A percentile compares a stretch with the other conserved stretches of the same genome.
Conservation (phyloP, 331 rosid genomes). For the Saraca asoca region DNA sequence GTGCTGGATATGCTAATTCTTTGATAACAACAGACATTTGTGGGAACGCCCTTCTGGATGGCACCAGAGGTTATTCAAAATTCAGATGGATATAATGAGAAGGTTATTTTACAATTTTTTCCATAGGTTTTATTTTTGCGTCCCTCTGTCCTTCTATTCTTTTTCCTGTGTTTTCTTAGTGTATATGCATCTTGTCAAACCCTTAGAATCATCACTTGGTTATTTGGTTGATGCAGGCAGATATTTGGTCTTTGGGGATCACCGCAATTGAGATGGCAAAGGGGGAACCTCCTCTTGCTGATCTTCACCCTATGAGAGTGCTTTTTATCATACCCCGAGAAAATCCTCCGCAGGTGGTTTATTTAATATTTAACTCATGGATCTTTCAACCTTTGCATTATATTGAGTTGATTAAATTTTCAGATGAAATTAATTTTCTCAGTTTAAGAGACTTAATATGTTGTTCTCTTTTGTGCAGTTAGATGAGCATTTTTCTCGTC, state of each 20-base stretch:
- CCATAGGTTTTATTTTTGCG: conserved; percentile 18
- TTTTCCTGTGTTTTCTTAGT: conserved; percentile 21
- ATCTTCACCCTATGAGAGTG: conserved; percentile 99
- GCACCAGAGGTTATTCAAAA: conserved; percentile 99
- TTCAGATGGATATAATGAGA: conserved; percentile 92
- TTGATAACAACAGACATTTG: conserved; percentile 85
- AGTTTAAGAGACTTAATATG: conserved; percentile 31
- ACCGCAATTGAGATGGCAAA: conserved; percentile 99
- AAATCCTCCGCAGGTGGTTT: conserved; percentile 88
- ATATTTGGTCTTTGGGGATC: conserved; percentile 97
- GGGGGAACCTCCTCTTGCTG: conserved; percentile 99
- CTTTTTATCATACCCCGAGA: conserved; percentile 98
- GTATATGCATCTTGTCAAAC: conserved; percentile 16
- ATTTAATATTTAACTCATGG: conserved; percentile 7
- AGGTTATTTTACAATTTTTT: conserved; percentile 57
- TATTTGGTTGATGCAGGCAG: conserved; percentile 75
- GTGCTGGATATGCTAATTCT: conserved; percentile 49
- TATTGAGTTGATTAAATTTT: conserved; percentile 9
- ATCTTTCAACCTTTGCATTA: conserved; percentile 26
- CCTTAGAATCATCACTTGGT: conserved; percentile 32
- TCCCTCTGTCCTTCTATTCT: conserved; percentile 15
- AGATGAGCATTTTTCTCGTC: conserved; percentile 98
- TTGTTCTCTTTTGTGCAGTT: conserved; percentile 61
- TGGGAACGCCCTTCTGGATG: conserved; percentile 99
- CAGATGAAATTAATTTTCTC: neutral